These are phyloP conservation scores for Cystofilobasidium macerans DNA, from an alignment of 768 basidiomycete genomes.

Conservation along the genomic window DNA sequence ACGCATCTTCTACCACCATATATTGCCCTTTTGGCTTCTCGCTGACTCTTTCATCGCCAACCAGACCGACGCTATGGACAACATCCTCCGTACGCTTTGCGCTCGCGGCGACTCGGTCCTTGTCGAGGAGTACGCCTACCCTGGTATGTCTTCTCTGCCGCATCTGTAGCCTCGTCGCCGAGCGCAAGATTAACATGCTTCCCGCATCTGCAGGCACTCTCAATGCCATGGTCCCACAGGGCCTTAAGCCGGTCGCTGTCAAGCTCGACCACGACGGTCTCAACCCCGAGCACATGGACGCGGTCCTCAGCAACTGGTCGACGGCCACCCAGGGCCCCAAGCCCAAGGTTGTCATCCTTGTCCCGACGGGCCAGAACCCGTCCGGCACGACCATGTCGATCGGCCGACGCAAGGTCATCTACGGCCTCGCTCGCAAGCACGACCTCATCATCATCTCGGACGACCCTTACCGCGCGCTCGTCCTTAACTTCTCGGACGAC, in stretches of 20 bases:
- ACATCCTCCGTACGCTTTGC: conserved; percentile 1
- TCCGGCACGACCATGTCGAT: conserved; percentile 14
- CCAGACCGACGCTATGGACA: conserved; percentile 21
- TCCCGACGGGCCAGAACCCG: conserved; percentile 18
- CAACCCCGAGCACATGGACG: conserved; percentile 14
- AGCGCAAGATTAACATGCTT: too few species aligned
- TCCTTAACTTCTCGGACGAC: conserved; percentile 13
- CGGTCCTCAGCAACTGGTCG: conserved; percentile 16
- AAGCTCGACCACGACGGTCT: conserved; percentile 15
- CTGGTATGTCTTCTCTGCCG: too few species aligned
- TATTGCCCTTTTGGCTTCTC: too few species aligned
- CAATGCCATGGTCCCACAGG: conserved; percentile 8
- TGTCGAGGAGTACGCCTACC: conserved; percentile 6
- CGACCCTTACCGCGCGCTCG: conserved; percentile 21
- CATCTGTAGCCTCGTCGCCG: too few species aligned
- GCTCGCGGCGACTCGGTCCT: conserved; percentile 5
- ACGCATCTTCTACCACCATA: too few species aligned
- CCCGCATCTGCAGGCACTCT: conserved; percentile 8
- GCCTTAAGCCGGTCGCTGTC: conserved; percentile 11
- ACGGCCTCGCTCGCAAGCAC: conserved; percentile 20
- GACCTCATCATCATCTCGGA: conserved; percentile 21
- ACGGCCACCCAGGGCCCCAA: conserved; percentile 3
- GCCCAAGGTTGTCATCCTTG: conserved; percentile 5
- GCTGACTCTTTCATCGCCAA: not conserved
- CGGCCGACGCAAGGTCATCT: conserved; percentile 10